These are phyloP conservation scores for Ceratopteris richardii DNA, from an alignment of 75 land plant genomes.

Conservation along the genomic window DNA sequence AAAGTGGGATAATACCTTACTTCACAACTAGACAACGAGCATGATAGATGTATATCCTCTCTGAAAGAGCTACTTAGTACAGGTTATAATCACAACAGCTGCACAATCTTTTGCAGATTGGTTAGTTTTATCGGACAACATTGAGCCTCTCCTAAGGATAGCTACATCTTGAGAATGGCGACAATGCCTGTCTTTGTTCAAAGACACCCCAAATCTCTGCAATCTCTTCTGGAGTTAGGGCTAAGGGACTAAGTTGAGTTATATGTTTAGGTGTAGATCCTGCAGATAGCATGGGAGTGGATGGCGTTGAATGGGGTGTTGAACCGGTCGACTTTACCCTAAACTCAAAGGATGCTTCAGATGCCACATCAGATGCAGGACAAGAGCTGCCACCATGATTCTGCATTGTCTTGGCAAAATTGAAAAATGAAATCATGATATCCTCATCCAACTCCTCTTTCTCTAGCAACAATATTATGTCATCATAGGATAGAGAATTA, in stretches of 20 bases:
- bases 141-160: too few relatives aligned
- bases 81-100: too few relatives aligned
- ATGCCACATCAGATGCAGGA: not conserved
- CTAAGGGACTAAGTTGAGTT: not conserved
- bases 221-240: not conserved
- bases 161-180: too few relatives aligned
- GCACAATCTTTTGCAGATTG: too few relatives aligned
- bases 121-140: too few relatives aligned
- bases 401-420: not conserved
- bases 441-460: conserved; percentile 3
- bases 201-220: conserved; percentile 6
- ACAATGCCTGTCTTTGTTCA: not conserved
- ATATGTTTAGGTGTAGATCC: not conserved
- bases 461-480: not conserved
- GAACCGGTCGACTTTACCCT: not conserved
- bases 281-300: conserved; percentile 2
- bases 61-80: too few relatives aligned
- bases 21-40: too few relatives aligned
- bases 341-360: conserved; percentile 2
- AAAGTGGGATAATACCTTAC: too few relatives aligned
- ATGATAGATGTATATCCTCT: too few relatives aligned
- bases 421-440: not conserved
- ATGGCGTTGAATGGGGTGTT: conserved; percentile 1
- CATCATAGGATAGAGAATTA: not conserved
- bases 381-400: not conserved